These are phyloP conservation scores for Zygnema circumcarinatum DNA, from an alignment of 139 green algal genomes.

Conservation along the genomic window DNA sequence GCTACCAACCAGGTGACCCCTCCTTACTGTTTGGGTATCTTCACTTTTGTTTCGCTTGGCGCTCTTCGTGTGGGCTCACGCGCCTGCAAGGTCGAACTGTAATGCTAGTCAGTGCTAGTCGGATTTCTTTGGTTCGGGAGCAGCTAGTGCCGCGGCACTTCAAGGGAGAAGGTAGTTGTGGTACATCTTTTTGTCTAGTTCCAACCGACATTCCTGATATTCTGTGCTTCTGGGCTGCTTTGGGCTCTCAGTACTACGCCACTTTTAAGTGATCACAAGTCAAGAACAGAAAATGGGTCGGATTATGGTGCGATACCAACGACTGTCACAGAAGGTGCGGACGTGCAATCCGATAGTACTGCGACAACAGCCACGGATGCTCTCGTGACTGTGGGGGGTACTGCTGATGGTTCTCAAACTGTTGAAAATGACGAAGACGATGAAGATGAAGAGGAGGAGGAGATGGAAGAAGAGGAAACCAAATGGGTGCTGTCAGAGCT, in stretches of 20 bases:
- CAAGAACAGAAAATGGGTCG: not conserved
- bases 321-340: not conserved
- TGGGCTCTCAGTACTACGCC: not conserved
- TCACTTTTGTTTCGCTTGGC: not conserved
- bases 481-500: slow-evolving; percentile 35
- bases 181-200: too few species aligned
- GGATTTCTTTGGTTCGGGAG: too few species aligned
- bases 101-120: too few species aligned
- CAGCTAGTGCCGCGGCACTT: too few species aligned
- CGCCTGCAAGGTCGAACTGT: not conserved
- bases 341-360: not conserved
- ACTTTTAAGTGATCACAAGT: not conserved
- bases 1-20: not conserved
- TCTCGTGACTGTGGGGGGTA: not conserved
- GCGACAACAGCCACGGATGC: not conserved
- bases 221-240: too few species aligned
- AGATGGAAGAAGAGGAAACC: slow-evolving; percentile 39
- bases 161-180: too few species aligned
- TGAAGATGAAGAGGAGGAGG: slow-evolving; percentile 51
- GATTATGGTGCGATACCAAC: not conserved
- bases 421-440: slow-evolving; percentile 34
- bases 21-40: not conserved
- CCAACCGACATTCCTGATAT: too few species aligned
- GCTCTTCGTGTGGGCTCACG: not conserved
- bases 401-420: not conserved